phyloP scores from a whole-genome alignment of 1,139 yeast species.

The Sugiyamaella japonica region DNA sequence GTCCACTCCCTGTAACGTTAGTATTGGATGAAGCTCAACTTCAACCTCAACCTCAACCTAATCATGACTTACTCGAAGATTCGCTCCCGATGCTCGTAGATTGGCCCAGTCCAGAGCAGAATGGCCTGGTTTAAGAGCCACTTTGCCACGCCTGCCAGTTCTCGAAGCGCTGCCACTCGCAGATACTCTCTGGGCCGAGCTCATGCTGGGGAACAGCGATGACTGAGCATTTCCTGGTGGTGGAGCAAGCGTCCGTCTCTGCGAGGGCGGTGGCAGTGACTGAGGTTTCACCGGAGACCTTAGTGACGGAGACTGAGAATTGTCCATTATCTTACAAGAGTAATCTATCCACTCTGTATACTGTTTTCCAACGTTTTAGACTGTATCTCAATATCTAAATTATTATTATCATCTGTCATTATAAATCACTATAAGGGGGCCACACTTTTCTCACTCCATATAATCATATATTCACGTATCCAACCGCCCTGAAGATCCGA shows the following conservation, averaged over 20 bases:
- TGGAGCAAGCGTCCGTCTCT: constrained; percentile 4
- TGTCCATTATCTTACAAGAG: no score
- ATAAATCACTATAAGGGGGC: no score
- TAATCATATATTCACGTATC: not conserved
- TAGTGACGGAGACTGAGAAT: no score
- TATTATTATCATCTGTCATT: no score
- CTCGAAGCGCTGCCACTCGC: constrained; percentile 36
- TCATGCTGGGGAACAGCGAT: constrained; percentile 7
- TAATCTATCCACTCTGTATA: no score
- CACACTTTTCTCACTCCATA: no score
- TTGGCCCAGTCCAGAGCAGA: constrained; percentile 88
- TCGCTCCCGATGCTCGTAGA: constrained; percentile 48
- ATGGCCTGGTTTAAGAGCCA: constrained; percentile 70
- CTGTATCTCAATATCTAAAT: no score
- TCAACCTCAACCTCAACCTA: no score
- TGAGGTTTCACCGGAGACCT: not conserved
- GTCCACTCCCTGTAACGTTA: constrained; percentile 29
- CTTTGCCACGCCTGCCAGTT: constrained; percentile 47
- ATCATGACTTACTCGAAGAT: constrained; percentile 45
- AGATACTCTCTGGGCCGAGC: constrained; percentile 10
- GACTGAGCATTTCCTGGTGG: constrained; percentile 12
- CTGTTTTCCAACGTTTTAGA: no score
- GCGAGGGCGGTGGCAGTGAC: not conserved
- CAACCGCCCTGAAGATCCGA: not conserved
- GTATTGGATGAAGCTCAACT: not conserved